Conservation (phyloP, 2,329 filamentous ascomycete genomes). For the Zasmidium cellare region DNA sequence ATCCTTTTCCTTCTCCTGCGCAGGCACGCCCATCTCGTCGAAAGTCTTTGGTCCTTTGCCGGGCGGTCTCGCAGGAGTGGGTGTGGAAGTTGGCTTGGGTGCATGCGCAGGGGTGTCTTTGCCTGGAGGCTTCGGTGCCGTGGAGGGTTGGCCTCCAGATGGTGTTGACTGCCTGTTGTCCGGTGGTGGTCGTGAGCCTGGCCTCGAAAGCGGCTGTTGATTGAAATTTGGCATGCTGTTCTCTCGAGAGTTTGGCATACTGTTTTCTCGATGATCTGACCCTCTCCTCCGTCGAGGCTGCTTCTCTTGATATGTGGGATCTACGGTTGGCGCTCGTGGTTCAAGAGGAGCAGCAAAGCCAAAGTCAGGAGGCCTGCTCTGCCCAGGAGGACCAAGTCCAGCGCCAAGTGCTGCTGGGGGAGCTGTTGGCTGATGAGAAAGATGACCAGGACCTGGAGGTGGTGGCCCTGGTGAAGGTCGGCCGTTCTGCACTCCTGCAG, state of each 20-base stretch:
- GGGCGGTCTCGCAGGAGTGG: slow-evolving; percentile 42
- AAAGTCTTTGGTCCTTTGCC: slow-evolving; percentile 90
- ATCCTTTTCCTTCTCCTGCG: slow-evolving; percentile 79
- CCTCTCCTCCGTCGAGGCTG: slow-evolving; percentile 5
- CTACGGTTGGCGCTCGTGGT: slow-evolving; percentile 32
- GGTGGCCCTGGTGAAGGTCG: slow-evolving; percentile 9
- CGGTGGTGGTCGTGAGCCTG: slow-evolving; percentile 15
- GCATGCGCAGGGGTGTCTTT: slow-evolving; percentile 17
- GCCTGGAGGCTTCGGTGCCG: slow-evolving; percentile 18
- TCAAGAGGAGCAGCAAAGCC: slow-evolving; percentile 47
- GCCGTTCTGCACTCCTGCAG: slow-evolving; percentile 23
- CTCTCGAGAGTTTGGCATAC: neutral
- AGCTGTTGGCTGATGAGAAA: slow-evolving; percentile 22
- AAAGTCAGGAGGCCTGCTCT: slow-evolving; percentile 38
- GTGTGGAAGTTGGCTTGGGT: slow-evolving; percentile 30
- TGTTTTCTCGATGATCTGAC: neutral
- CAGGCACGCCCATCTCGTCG: slow-evolving; percentile 95
- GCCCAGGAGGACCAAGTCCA: no score
- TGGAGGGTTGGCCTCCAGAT: neutral
- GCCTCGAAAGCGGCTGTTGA: slow-evolving; percentile 14
- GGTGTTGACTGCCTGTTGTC: slow-evolving; percentile 8
- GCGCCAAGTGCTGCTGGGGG: slow-evolving; percentile 13
- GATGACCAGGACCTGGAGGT: slow-evolving; percentile 17
- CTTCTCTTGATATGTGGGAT: slow-evolving; percentile 17
- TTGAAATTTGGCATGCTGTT: slow-evolving; percentile 24